phyloP scores from a whole-genome alignment of 2,329 filamentous ascomycete genomes.

The Exophiala lecanii-corni region DNA sequence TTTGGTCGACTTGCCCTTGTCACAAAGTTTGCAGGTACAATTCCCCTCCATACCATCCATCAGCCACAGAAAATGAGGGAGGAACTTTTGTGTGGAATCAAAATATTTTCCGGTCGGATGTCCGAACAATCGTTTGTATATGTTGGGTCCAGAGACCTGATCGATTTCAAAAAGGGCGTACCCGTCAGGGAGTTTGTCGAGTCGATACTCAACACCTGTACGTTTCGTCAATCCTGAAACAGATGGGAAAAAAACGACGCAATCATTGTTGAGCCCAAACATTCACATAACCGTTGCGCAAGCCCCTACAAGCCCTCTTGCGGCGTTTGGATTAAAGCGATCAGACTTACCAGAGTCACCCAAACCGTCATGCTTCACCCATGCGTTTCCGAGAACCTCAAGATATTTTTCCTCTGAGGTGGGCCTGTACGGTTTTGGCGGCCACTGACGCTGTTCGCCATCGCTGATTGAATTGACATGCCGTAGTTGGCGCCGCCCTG shows the following conservation, averaged over 20 bases:
- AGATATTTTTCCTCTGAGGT: constrained; percentile 44
- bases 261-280: neutral
- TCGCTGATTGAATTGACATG: constrained; percentile 32
- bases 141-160: constrained; percentile 37
- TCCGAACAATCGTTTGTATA: constrained; percentile 55
- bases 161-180: constrained; percentile 50
- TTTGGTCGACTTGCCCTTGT: constrained; percentile 13
- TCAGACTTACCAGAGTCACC: constrained; percentile 32
- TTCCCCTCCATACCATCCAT: constrained; percentile 45
- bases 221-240: no score
- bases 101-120: constrained; percentile 50
- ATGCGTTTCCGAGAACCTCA: constrained; percentile 43
- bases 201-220: constrained; percentile 42
- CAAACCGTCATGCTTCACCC: constrained; percentile 44
- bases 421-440: constrained; percentile 30
- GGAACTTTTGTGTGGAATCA: constrained; percentile 52
- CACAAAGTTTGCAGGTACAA: constrained; percentile 51
- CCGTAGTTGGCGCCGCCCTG: constrained; percentile 8
- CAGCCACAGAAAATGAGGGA: constrained; percentile 53
- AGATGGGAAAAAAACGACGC: neutral
- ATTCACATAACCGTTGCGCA: neutral
- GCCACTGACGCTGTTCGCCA: constrained; percentile 36
- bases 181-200: constrained; percentile 51
- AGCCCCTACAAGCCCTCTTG: neutral
- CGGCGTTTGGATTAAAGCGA: neutral